Base-by-base conservation (phyloP, 257 asterid species). In the Solanum appendiculatum region DNA sequence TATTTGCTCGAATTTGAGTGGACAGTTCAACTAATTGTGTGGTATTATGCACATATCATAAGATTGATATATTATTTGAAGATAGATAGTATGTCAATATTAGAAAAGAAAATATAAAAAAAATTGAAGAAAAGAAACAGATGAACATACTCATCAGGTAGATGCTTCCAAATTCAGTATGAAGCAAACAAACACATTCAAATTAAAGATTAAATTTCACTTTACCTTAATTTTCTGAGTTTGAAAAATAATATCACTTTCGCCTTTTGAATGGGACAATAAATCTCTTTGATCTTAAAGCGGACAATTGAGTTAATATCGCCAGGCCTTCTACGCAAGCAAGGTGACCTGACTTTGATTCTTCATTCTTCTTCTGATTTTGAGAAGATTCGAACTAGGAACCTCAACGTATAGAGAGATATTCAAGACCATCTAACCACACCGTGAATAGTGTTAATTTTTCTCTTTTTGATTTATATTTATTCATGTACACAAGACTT, bases 281-380 rank as follows among this genome's bases (percentile, higher is more conserved):
- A 39, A 37, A 11, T 12, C 3, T 21, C 1, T 20, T 74, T 37
- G 4, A 23, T 23, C 3, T 12, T 5, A 8, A n/a, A n/a, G 23
- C 33, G 0, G 0, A 3, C 1, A 39, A 23, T 23, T 42, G 6
- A 75, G 6, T 25, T 13, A 9, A 3, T 54, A 44, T 51, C 0
- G 8, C 60, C 56, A 48, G 58, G 8, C 58, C 58, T 48, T 15
- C 21, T 51, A 51, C 23, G 60, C 3, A 0, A 51, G 23, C 60
- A 8, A 48, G 58, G 3, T 51, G 3, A 51, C 58, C 9, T 51
- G 23, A 5, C 21, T 15, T 51, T 51, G 23, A 51, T 16, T 6
- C 63, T 54, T 54, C n/a, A 6, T 18, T 18, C 25, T 54, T 54
- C n/a, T 54, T 18, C n/a, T 54, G 63, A 2, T 6, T 54, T 54